Percentiles rank a stretch among this genome's conserved stretches.
phyloP scores from a whole-genome alignment of 1,284 basidiomycete genomes.

The Cutaneotrichosporon spelunceum region DNA sequence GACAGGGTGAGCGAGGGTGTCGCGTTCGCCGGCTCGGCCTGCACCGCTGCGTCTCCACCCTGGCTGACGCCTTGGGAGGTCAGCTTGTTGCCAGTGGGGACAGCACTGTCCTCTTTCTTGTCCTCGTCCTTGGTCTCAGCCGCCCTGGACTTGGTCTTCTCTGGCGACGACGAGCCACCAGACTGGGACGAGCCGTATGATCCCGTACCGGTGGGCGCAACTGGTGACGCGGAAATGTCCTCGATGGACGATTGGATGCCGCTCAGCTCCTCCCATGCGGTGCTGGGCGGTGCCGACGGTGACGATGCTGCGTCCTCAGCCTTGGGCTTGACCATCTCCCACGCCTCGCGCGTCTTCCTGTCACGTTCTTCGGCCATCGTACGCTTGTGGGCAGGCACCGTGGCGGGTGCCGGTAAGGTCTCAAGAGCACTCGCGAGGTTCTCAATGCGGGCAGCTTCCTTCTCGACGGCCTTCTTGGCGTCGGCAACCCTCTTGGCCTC shows the following conservation, averaged over 20 bases:
- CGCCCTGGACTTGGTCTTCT: conserved; percentile 10
- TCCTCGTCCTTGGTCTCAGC: conserved; percentile 4
- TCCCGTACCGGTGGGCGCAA: conserved; percentile 12
- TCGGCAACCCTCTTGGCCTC: conserved; percentile 26
- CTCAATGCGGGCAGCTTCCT: conserved; percentile 11
- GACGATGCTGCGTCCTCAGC: conserved; percentile 31
- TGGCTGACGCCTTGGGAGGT: background rate
- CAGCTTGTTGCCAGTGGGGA: conserved; percentile 10
- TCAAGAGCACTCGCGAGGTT: conserved; percentile 21
- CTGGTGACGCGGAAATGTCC: conserved; percentile 29
- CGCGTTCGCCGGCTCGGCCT: conserved; percentile 28
- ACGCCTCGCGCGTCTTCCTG: conserved; percentile 56
- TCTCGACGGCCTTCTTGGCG: conserved; percentile 33
- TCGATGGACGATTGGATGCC: conserved; percentile 32
- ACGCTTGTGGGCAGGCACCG: conserved; percentile 12
- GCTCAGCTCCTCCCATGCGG: conserved; percentile 46
- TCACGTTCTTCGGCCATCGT: conserved; percentile 30
- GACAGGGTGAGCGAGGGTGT: conserved; percentile 64
- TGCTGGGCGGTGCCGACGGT: conserved; percentile 37
- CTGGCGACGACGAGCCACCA: conserved; percentile 4
- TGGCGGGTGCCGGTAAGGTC: conserved; percentile 13
- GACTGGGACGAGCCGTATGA: background rate
- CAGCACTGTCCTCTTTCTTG: conserved; percentile 2
- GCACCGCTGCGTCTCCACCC: background rate
- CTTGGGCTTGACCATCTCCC: conserved; percentile 56